These are phyloP conservation scores for Scalesia atractyloides DNA, from an alignment of 129 eudicot species.

Conservation along the genomic window DNA sequence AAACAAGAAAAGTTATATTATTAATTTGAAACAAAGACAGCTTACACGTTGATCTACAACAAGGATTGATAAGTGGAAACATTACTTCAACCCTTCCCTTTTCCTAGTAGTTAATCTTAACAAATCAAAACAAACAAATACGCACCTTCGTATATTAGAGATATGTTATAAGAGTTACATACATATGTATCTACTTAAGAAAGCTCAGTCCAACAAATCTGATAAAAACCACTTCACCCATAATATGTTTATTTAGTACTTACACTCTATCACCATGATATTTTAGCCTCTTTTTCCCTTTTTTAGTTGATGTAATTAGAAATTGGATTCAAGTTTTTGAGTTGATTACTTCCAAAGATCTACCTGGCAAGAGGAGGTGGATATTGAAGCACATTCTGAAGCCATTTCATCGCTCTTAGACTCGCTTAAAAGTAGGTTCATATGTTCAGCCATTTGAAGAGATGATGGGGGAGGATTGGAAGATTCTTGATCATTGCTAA, in stretches of 20 bases:
- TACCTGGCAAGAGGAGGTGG: slow-evolving; percentile 56
- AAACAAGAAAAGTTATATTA: not conserved
- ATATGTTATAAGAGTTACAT: slow-evolving; percentile 30
- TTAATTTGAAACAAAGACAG: not conserved
- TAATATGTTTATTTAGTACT: slow-evolving; percentile 41
- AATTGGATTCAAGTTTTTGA: not conserved
- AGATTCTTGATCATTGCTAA: slow-evolving; percentile 55
- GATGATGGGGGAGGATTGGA: slow-evolving; percentile 33
- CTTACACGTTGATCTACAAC: slow-evolving; percentile 10
- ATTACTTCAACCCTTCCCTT: slow-evolving; percentile 19
- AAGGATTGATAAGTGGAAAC: not conserved
- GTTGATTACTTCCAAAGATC: slow-evolving; percentile 62
- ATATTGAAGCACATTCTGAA: slow-evolving; percentile 56
- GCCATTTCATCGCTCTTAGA: slow-evolving; percentile 49
- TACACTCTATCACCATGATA: slow-evolving; percentile 39
- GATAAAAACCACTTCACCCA: slow-evolving; percentile 28
- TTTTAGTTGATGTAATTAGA: slow-evolving; percentile 14
- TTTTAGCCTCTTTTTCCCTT: slow-evolving; percentile 22
- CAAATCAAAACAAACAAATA: slow-evolving; percentile 28
- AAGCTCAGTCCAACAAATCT: slow-evolving; percentile 20
- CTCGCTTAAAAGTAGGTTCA: slow-evolving; percentile 48
- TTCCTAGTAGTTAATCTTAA: slow-evolving; percentile 27
- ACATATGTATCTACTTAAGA: slow-evolving; percentile 23
- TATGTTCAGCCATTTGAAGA: slow-evolving; percentile 47
- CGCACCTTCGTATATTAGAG: slow-evolving; percentile 25